phyloP scores from a whole-genome alignment of 108 stramenopile species.

The Mayamaea pseudoterrestris region DNA sequence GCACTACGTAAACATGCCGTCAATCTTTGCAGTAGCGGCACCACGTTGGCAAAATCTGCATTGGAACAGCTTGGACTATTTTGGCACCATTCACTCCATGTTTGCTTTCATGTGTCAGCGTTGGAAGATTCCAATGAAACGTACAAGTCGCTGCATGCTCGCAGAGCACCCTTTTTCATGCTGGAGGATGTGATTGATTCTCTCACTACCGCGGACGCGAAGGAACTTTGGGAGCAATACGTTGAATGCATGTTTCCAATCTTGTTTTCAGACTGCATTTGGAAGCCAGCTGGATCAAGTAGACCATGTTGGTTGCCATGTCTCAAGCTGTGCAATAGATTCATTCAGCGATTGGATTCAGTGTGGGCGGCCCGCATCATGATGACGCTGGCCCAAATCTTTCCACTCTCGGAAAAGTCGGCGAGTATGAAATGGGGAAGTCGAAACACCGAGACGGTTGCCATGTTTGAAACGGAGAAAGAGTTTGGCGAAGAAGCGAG shows the following conservation, averaged over 20 bases:
- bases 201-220: constrained; percentile 14
- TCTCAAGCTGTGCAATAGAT: constrained; percentile 45
- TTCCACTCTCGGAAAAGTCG: constrained; percentile 63
- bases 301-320: constrained; percentile 25
- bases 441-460: constrained; percentile 22
- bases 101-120: no score
- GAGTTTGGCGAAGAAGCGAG: constrained; percentile 2
- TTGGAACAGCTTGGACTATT: no score
- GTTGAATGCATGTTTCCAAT: constrained; percentile 16
- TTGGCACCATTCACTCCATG: no score
- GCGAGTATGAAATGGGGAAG: constrained; percentile 60
- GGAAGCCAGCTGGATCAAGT: constrained; percentile 17
- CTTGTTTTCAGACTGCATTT: constrained; percentile 21
- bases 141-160: constrained; percentile 10
- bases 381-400: constrained; percentile 34
- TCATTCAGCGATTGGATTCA: constrained; percentile 22
- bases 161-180: constrained; percentile 44
- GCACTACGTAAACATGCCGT: no score
- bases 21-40: no score
- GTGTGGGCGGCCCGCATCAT: constrained; percentile 29
- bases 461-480: constrained; percentile 12
- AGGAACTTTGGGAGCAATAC: constrained; percentile 32
- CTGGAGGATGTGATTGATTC: constrained; percentile 53
- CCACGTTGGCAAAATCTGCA: no score
- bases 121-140: no score